Base-by-base conservation (phyloP, 2,329 filamentous ascomycete species). In the Scleromitrula shiraiana region DNA sequence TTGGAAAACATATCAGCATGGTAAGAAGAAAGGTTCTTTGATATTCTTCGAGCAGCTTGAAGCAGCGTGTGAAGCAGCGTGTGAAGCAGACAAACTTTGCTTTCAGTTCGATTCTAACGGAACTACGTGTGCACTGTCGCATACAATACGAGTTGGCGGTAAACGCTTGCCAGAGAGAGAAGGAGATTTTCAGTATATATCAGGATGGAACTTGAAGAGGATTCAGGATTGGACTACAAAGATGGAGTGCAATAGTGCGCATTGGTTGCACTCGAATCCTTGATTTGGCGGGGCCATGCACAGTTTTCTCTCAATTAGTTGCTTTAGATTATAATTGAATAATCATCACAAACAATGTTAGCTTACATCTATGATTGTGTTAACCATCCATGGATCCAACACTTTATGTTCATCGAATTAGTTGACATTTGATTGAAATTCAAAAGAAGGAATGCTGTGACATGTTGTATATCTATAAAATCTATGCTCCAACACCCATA, bases 71-170 rank as follows among this genome's bases (percentile, higher is more conserved):
- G 41, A 35, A 33, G 33, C 27, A 24, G 43, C 49, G 4, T 50
- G 49, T 22, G 38, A 50, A 41, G 42, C 20, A 7, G 49, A 50
- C 30, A 42, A 27, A 8, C 14, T 38, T 15, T 50, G 49, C 24
- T 50, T 47, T 37, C 49, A 50, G 19, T 50, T 47, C 17, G 44
- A 41, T n/a, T 35, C 26, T n/a, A 29, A 47, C 17, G 49, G 42
- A 1, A 19, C 10, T 5, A 32, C 22, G 15, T 50, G 49, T 22
- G 43, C 45, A n/a, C 8, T 50, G 8, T 46, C 49, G 19, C 43
- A 47, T 32, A 40, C 37, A 10, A 47, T 50, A 24, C 38, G 49
- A 5, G 20, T 50, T 3, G 49, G 49, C 23, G 7, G 33, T 17
- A 17, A 22, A 20, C 33, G 33, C 33, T 2, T 37, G 5, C 14